Evolutionary conservation across 2,329 filamentous ascomycete species (phyloP).

Genomic region (Aspergillus awamori): DNA sequence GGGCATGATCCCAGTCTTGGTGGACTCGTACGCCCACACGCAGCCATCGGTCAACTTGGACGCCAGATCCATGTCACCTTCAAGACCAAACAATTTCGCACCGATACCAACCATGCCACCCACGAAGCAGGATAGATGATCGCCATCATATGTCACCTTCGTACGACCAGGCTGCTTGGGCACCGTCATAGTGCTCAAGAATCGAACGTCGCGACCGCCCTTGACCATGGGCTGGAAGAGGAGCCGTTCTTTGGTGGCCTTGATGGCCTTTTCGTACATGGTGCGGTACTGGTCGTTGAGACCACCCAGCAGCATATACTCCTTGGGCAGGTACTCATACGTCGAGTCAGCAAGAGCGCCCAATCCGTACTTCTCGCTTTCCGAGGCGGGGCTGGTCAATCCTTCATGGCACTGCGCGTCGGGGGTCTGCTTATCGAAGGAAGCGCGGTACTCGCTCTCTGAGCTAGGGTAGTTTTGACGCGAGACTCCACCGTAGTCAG

Average conservation of each 20-base stretch:
- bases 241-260: slow-evolving; percentile 43
- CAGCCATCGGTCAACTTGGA: slow-evolving; percentile 62
- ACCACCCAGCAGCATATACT: slow-evolving; percentile 51
- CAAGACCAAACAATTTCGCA: slow-evolving; percentile 59
- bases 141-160: slow-evolving; percentile 54
- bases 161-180: slow-evolving; percentile 24
- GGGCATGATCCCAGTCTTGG: slow-evolving; percentile 63
- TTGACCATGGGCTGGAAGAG: slow-evolving; percentile 51
- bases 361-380: slow-evolving; percentile 45
- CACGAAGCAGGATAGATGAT: slow-evolving; percentile 63
- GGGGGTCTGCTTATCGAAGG: slow-evolving; percentile 6
- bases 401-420: slow-evolving; percentile 42
- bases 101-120: slow-evolving; percentile 66
- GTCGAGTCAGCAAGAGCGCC: slow-evolving; percentile 52
- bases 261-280: slow-evolving; percentile 49
- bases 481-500: slow-evolving; percentile 25
- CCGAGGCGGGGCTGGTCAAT: slow-evolving; percentile 39
- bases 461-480: slow-evolving; percentile 5
- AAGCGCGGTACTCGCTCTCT: slow-evolving; percentile 14
- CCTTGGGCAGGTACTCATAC: slow-evolving; percentile 56
- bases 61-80: slow-evolving; percentile 58
- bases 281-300: slow-evolving; percentile 45
- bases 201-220: slow-evolving; percentile 45
- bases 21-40: slow-evolving; percentile 64
- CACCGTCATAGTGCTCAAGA: slow-evolving; percentile 39